phyloP scores from a whole-genome alignment of 2,329 filamentous ascomycete species.

The Pseudogymnoascus sp. region DNA sequence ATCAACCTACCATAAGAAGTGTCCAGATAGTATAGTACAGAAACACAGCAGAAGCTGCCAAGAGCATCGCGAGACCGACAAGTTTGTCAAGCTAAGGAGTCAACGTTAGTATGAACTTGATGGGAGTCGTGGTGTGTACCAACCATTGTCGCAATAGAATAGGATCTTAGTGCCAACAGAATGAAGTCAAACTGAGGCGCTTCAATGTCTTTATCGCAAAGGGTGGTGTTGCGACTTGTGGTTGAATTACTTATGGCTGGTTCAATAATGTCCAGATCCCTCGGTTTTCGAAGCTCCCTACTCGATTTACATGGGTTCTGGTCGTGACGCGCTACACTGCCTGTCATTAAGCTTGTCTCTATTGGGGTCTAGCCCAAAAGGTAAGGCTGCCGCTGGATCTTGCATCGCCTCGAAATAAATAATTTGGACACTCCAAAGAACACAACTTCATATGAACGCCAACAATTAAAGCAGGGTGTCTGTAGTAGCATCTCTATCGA shows the following conservation, averaged over 20 bases:
- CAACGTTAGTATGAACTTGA: neutral
- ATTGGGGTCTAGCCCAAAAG: conserved; percentile 9
- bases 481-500: neutral
- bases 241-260: neutral
- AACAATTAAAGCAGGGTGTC: neutral
- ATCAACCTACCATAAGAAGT: conserved; percentile 72
- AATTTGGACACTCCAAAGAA: neutral
- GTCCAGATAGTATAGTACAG: conserved; percentile 98
- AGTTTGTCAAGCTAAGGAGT: conserved; percentile 75
- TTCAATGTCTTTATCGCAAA: conserved; percentile 3
- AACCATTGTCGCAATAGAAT: conserved; percentile 28
- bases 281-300: conserved; percentile 7
- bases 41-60: conserved; percentile 65
- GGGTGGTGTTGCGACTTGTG: neutral
- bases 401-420: conserved; percentile 9
- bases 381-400: conserved; percentile 5
- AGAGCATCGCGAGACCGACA: conserved; percentile 67
- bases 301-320: conserved; percentile 9
- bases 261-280: conserved; percentile 6
- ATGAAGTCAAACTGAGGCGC: neutral
- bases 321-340: conserved; percentile 9
- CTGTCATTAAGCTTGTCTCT: conserved; percentile 6
- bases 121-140: conserved; percentile 1
- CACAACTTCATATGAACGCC: neutral
- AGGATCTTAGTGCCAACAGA: neutral